phyloP scores from a whole-genome alignment of 1,284 basidiomycete genomes.

The Pterulicium gracile region DNA sequence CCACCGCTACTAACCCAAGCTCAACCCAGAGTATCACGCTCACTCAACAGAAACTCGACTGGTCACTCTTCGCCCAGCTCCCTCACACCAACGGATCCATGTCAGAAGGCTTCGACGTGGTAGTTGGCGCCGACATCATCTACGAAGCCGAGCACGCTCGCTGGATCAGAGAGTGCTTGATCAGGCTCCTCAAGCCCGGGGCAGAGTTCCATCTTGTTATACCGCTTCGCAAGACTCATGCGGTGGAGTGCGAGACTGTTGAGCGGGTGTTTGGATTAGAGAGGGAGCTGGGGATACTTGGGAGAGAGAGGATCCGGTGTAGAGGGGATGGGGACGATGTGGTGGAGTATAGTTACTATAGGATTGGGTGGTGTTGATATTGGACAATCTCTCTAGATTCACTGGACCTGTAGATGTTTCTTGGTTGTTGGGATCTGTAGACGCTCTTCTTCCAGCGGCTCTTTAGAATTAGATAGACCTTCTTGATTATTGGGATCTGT shows the following conservation, averaged over 20 bases:
- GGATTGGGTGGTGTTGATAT: constrained; percentile 44
- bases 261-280: constrained; percentile 40
- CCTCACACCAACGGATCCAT: constrained; percentile 11
- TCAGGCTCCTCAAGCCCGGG: constrained; percentile 36
- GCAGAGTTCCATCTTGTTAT: constrained; percentile 60
- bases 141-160: constrained; percentile 60
- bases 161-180: constrained; percentile 56
- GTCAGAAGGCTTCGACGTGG: constrained; percentile 46
- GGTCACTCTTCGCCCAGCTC: constrained; percentile 41
- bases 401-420: neutral
- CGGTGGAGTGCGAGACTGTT: constrained; percentile 44
- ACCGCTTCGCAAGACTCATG: constrained; percentile 59
- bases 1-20: neutral
- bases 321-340: constrained; percentile 35
- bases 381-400: constrained; percentile 6
- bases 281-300: constrained; percentile 29
- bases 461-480: too few relatives aligned
- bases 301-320: constrained; percentile 44
- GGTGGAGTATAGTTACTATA: constrained; percentile 54
- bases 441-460: too few relatives aligned
- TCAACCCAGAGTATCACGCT: constrained; percentile 2
- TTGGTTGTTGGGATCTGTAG: too few relatives aligned
- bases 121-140: constrained; percentile 68
- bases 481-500: too few relatives aligned
- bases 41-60: constrained; percentile 37